Evolutionary conservation across 169 alveolate species (phyloP), one percentile per base, ranked within the genome.

Genomic region (Eimeria falciformis): DNA sequence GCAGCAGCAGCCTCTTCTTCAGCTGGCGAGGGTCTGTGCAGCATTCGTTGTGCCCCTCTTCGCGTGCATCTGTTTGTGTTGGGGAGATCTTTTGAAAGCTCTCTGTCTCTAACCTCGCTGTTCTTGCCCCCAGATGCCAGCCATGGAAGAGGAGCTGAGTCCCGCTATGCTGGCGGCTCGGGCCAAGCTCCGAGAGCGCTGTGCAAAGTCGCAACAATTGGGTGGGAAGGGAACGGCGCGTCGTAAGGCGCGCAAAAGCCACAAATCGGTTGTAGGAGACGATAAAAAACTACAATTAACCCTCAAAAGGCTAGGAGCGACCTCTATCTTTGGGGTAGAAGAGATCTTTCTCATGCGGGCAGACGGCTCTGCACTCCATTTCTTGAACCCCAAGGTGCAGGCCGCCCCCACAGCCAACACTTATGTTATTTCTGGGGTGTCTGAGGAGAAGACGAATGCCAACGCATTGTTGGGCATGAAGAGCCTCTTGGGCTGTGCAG

Each of bases 221-320:
- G 99, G 99, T 14, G 99, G 99, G 53, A 98, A 98, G 91, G 99
- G 99, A 14, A 96, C 99, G 55, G 98, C 97, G 47, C 96, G 99
- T 89, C 96, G 99, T 93, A 98, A 97, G 97, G 95, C 97, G 91
- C 98, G 97, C 96, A 96, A 95, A 81, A 98, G 96, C 43, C 97
- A 96, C 94, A 97, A 97, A 94, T 94, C 96, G 21, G 91, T 94
- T 58, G 96, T 93, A 37, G 97, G 97, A 18, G 99, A 98, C 91
- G 99, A 97, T 94, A 97, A 98, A 96, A 97, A 98, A 90, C 96
- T 98, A 33, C 98, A 97, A 95, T 90, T 96, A 27, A 97, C 97
- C 56, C 94, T 98, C 71, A 96, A 98, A 93, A 97, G 98, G 73
- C 96, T 97, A 85, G 99, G 99, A 43, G 98, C 98, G 69, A 97